Conservation (phyloP, 2,329 filamentous ascomycete genomes). For the Westerdykella aurantiaca region DNA sequence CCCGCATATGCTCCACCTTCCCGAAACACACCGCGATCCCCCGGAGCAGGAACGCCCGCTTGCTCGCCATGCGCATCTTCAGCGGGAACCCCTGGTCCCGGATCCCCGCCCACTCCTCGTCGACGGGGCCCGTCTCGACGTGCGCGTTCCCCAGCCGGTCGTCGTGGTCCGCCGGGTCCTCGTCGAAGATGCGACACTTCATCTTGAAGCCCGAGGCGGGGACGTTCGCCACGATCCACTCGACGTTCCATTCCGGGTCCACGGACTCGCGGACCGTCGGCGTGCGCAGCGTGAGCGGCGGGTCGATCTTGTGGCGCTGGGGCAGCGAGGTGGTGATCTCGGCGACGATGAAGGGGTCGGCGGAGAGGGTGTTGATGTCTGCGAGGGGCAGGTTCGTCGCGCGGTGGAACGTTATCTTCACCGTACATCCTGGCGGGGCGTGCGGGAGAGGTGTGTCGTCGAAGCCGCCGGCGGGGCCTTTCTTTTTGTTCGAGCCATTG, state of each 20-base stretch:
- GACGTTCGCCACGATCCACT: slow-evolving; percentile 85
- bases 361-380: slow-evolving; percentile 69
- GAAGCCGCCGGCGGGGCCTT: slow-evolving; percentile 66
- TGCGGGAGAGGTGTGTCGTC: slow-evolving; percentile 72
- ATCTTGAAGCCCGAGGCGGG: slow-evolving; percentile 74
- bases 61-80: slow-evolving; percentile 80
- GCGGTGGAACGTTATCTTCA: slow-evolving; percentile 77
- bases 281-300: slow-evolving; percentile 67
- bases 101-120: slow-evolving; percentile 63
- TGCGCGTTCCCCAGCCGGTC: slow-evolving; percentile 85
- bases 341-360: slow-evolving; percentile 76
- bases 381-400: slow-evolving; percentile 76
- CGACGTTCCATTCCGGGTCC: slow-evolving; percentile 73
- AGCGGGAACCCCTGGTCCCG: slow-evolving; percentile 61
- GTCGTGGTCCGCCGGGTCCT: slow-evolving; percentile 79
- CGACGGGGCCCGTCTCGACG: slow-evolving; percentile 56
- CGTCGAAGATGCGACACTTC: slow-evolving; percentile 84
- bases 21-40: slow-evolving; percentile 60
- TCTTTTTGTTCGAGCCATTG: slow-evolving; percentile 23
- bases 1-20: slow-evolving; percentile 60
- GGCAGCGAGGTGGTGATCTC: slow-evolving; percentile 67
- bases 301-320: slow-evolving; percentile 79
- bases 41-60: slow-evolving; percentile 74
- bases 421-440: slow-evolving; percentile 71
- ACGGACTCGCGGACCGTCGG: slow-evolving; percentile 66